phyloP scores from a whole-genome alignment of 176 grass and related monocot genomes.

The Aegilops umbellulata region DNA sequence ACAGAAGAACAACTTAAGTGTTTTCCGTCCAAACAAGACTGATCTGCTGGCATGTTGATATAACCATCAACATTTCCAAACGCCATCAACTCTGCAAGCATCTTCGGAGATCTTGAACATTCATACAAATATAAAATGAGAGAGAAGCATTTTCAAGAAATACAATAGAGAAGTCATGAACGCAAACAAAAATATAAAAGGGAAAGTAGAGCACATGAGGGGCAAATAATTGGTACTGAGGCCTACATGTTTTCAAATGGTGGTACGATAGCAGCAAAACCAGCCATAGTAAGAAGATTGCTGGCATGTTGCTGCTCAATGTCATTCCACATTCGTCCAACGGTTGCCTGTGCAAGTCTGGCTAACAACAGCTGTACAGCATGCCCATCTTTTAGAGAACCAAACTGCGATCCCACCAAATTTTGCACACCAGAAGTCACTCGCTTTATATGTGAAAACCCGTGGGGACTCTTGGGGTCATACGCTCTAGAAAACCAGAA shows the following conservation, averaged over 20 bases:
- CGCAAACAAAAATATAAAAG: background rate
- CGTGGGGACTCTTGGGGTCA: slow-evolving; percentile 52
- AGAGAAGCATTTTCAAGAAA: background rate
- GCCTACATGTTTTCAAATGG: slow-evolving; percentile 77
- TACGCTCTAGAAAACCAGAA: slow-evolving; percentile 56
- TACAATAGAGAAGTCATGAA: slow-evolving; percentile 8
- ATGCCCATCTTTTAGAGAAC: slow-evolving; percentile 51
- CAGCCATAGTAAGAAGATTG: slow-evolving; percentile 66
- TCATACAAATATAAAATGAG: slow-evolving; percentile 39
- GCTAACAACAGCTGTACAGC: slow-evolving; percentile 49
- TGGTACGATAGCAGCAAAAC: slow-evolving; percentile 45
- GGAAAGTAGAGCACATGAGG: background rate
- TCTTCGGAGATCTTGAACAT: slow-evolving; percentile 68
- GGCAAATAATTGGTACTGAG: background rate
- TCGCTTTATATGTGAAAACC: slow-evolving; percentile 48
- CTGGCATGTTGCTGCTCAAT: slow-evolving; percentile 41
- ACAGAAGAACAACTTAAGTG: slow-evolving; percentile 39
- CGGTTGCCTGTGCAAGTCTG: slow-evolving; percentile 52
- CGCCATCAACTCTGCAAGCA: slow-evolving; percentile 60
- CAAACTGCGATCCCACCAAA: slow-evolving; percentile 52
- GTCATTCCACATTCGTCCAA: slow-evolving; percentile 60
- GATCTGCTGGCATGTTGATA: slow-evolving; percentile 18
- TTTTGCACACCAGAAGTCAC: slow-evolving; percentile 49
- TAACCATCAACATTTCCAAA: slow-evolving; percentile 35
- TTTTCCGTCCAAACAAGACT: slow-evolving; percentile 34